A percentile compares a stretch with the other conserved stretches of the same genome.
Evolutionary conservation across 1,284 basidiomycete genomes (phyloP).

Genomic region (Ceratobasidium sp.): DNA sequence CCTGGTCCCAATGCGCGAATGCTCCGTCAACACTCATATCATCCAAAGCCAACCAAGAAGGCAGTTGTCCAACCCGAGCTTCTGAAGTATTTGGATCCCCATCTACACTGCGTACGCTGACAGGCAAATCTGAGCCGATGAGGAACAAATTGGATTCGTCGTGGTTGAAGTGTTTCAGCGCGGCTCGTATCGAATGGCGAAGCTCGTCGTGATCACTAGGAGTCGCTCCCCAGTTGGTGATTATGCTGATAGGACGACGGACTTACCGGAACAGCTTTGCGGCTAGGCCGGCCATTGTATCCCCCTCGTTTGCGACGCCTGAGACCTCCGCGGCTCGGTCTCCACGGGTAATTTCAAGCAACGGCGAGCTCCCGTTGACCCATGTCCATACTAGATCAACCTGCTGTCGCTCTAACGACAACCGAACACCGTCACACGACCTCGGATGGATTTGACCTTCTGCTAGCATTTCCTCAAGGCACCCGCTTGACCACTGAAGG

Average conservation of each 20-base stretch:
- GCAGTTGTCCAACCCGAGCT: conserved; percentile 35
- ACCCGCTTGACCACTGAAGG: conserved; percentile 24
- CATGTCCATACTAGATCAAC: conserved; percentile 40
- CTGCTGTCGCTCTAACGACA: background rate
- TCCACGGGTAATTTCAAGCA: conserved; percentile 29
- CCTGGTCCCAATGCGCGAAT: background rate
- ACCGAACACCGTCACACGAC: conserved; percentile 8
- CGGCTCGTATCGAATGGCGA: conserved; percentile 44
- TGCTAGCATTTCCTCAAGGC: conserved; percentile 13
- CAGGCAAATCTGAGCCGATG: conserved; percentile 29
- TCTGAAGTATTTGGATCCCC: background rate
- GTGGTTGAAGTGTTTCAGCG: conserved; percentile 15
- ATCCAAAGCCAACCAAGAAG: conserved; percentile 25
- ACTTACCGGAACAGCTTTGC: conserved; percentile 41
- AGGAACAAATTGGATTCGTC: conserved; percentile 9
- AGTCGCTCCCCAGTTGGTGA: background rate
- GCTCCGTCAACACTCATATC: conserved; percentile 22
- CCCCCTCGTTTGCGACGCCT: background rate
- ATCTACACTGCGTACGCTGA: conserved; percentile 9
- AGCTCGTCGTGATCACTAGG: conserved; percentile 50
- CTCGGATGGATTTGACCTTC: background rate
- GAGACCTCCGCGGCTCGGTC: conserved; percentile 29
- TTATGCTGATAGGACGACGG: background rate
- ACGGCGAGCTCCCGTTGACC: conserved; percentile 37
- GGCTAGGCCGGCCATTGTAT: conserved; percentile 19